phyloP scores from a whole-genome alignment of 129 eudicot genomes.

The sunflower (Helianthus annuus) region HanXRQr2.0-SUNRISE NC_035448.2:117223133-117223632 shows the following conservation, averaged over 20 bases:
- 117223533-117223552: neutral
- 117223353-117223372: neutral
- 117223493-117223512: neutral
- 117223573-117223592: neutral
- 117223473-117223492: constrained; percentile 15
- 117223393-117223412: constrained; percentile 8
- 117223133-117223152: too few species aligned
- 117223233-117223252: constrained; percentile 89
- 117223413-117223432: neutral
- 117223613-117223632: too few species aligned
- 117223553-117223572: neutral
- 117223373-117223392: neutral
- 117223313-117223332: constrained; percentile 70
- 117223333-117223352: constrained; percentile 37
- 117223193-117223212: constrained; percentile 82
- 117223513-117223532: neutral
- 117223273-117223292: constrained; percentile 83
- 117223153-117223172: neutral
- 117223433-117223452: neutral
- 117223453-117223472: neutral
- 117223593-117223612: neutral
- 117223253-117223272: constrained; percentile 85
- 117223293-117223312: constrained; percentile 86
- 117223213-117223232: constrained; percentile 88
- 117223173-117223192: constrained; percentile 42